Percentiles rank a stretch among this genome's conserved stretches.
Evolutionary conservation across 257 asterid genomes (phyloP).

Genomic region (Cruciata laevipes): DNA sequence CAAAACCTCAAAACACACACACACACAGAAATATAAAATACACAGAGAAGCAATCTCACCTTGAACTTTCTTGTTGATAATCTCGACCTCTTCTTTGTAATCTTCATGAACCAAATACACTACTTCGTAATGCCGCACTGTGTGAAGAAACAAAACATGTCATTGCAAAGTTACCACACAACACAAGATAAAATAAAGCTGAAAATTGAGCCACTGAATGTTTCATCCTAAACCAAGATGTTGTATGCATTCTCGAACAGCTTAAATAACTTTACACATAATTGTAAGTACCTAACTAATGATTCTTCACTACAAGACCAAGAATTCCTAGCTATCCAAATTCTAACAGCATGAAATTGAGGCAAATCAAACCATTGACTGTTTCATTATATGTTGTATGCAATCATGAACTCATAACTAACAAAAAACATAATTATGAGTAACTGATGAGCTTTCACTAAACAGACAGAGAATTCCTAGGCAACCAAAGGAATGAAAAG

Average conservation of each 20-base stretch:
- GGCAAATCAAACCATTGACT: background rate
- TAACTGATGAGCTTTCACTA: background rate
- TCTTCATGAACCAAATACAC: constrained; percentile 89
- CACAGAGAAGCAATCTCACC: constrained; percentile 33
- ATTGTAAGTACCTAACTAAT: background rate
- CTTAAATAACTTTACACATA: background rate
- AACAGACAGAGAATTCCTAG: background rate
- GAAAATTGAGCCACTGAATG: background rate
- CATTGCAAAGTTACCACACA: constrained; percentile 7
- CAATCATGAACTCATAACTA: background rate
- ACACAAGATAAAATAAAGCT: too few species aligned
- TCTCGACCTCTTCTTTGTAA: constrained; percentile 64
- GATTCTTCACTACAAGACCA: background rate
- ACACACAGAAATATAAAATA: background rate
- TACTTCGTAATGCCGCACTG: constrained; percentile 97
- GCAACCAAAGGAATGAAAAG: background rate
- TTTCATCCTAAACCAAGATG: background rate
- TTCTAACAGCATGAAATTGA: background rate
- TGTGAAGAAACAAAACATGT: constrained; percentile 9
- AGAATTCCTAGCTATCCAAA: background rate
- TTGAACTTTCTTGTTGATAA: constrained; percentile 67
- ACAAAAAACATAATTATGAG: background rate
- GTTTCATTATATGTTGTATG: background rate
- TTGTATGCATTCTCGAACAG: too few species aligned
- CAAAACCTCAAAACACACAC: background rate